Conservation (phyloP, 2,329 filamentous ascomycete species). For the Rasamsonia emersonii region DNA sequence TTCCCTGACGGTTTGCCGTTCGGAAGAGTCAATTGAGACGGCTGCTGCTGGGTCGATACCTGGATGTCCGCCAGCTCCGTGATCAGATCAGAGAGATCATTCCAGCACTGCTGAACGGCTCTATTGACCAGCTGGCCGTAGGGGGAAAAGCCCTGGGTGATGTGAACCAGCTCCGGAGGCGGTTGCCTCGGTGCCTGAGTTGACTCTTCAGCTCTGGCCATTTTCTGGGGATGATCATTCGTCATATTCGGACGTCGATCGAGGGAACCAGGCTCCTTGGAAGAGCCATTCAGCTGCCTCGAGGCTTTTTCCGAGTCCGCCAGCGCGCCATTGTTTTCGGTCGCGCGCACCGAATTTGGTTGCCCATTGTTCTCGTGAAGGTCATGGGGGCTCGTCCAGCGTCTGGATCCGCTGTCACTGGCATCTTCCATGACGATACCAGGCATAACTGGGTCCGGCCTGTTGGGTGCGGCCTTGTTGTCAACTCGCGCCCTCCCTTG, state of each 20-base stretch:
- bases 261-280: conserved; percentile 10
- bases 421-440: conserved; percentile 35
- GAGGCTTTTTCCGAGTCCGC: conserved; percentile 16
- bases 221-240: too few species aligned
- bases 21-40: conserved; percentile 10
- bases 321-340: conserved; percentile 11
- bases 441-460: conserved; percentile 27
- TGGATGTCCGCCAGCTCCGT: conserved; percentile 61
- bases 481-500: conserved; percentile 17
- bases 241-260: too few species aligned
- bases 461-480: conserved; percentile 9
- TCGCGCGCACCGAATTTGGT: conserved; percentile 9
- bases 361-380: conserved; percentile 19
- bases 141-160: conserved; percentile 67
- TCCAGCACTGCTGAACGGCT: conserved; percentile 74
- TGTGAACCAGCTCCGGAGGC: conserved; percentile 54
- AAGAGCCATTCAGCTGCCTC: conserved; percentile 19
- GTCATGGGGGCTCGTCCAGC: conserved; percentile 15
- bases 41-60: conserved; percentile 39
- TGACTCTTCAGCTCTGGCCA: too few species aligned
- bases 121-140: conserved; percentile 67
- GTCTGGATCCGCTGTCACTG: conserved; percentile 19
- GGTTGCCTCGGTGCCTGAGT: conserved; percentile 17
- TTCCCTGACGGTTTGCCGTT: conserved; percentile 26
- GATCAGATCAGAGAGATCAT: conserved; percentile 63